A percentile compares a stretch with the other conserved stretches of the same genome.
phyloP scores from a whole-genome alignment of 1,284 basidiomycete species.

The Pseudozyma tsukubaensis region DNA sequence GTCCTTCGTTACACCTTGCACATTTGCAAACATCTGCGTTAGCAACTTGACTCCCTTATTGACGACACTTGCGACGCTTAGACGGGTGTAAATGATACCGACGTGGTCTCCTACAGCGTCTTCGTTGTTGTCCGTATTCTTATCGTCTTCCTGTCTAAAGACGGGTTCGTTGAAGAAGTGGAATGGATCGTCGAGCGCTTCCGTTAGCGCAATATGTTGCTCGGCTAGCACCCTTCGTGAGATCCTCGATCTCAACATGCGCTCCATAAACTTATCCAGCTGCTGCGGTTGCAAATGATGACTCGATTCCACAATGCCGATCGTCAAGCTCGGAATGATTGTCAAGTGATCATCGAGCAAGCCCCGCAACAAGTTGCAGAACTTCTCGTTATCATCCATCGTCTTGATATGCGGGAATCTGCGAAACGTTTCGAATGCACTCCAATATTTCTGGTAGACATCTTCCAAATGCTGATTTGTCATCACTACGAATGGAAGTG shows the following conservation, averaged over 20 bases:
- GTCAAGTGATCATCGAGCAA: slow-evolving; percentile 78
- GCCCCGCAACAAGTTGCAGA: slow-evolving; percentile 78
- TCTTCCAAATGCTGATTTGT: slow-evolving; percentile 84
- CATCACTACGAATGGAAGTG: slow-evolving; percentile 86
- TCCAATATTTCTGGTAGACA: slow-evolving; percentile 77
- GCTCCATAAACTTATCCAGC: slow-evolving; percentile 86
- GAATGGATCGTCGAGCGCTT: slow-evolving; percentile 70
- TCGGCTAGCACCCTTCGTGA: slow-evolving; percentile 88
- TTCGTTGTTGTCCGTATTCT: slow-evolving; percentile 13
- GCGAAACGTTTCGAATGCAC: slow-evolving; percentile 74
- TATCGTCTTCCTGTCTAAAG: slow-evolving; percentile 3
- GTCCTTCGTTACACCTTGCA: slow-evolving; percentile 70
- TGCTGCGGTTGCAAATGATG: slow-evolving; percentile 82
- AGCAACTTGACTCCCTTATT: slow-evolving; percentile 78
- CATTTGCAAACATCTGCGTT: slow-evolving; percentile 74
- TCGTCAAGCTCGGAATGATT: slow-evolving; percentile 53
- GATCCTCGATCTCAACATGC: slow-evolving; percentile 90
- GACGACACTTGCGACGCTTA: slow-evolving; percentile 74
- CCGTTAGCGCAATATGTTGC: slow-evolving; percentile 86
- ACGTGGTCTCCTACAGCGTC: slow-evolving; percentile 73
- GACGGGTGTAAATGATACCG: slow-evolving; percentile 84
- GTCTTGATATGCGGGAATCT: slow-evolving; percentile 80
- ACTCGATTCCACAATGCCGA: slow-evolving; percentile 71
- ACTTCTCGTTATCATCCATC: slow-evolving; percentile 80
- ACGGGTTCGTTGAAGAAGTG: slow-evolving; percentile 56